Percentiles rank a stretch among this genome's conserved stretches.
These are phyloP conservation scores for Ophiostoma populinum DNA, from an alignment of 2,329 filamentous ascomycete species.

Conservation along the genomic window DNA sequence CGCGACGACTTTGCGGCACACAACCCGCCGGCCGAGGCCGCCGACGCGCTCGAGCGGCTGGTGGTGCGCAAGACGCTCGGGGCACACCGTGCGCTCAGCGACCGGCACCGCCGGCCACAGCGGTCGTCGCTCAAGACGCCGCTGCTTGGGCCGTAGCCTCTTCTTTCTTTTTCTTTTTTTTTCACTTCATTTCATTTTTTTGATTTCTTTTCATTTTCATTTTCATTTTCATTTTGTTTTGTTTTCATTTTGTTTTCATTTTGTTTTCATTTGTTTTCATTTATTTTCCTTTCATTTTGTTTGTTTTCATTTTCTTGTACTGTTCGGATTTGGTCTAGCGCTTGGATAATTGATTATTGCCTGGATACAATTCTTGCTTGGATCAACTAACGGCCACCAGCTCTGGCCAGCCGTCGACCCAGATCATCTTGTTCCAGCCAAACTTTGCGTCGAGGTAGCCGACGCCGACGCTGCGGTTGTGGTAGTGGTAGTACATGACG, in stretches of 20 bases:
- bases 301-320: no score
- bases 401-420: conserved; percentile 5
- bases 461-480: conserved; percentile 14
- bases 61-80: conserved; percentile 2
- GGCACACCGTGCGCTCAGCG: not conserved
- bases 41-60: conserved; percentile 7
- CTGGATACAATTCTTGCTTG: no score
- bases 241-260: not conserved
- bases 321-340: no score
- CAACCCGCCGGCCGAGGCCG: conserved; percentile 8
- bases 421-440: conserved; percentile 5
- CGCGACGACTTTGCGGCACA: conserved; percentile 10
- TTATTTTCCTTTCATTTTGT: no score
- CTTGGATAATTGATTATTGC: no score
- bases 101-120: not conserved
- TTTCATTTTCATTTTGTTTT: no score
- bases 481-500: conserved; percentile 45
- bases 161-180: not conserved
- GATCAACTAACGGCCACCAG: no score
- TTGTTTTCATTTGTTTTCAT: not conserved
- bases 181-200: not conserved
- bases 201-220: no score
- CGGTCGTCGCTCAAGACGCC: not conserved
- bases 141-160: not conserved
- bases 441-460: conserved; percentile 1